Percentiles rank a stretch among this genome's conserved stretches.
phyloP scores from a whole-genome alignment of 2,329 filamentous ascomycete genomes.

The Scortechinia acanthostroma region DNA sequence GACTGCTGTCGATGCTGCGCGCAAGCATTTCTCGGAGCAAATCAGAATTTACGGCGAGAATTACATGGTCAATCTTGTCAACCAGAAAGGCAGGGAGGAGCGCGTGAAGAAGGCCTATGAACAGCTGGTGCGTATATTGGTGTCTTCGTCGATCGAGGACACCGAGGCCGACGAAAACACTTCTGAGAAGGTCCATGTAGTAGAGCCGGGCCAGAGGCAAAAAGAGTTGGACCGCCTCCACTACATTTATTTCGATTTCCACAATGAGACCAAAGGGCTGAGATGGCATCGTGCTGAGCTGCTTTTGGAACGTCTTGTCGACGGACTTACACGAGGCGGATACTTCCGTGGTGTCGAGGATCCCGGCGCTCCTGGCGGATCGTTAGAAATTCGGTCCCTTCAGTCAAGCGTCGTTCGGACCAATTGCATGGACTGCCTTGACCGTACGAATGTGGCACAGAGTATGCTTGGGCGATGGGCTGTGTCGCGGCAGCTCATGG shows the following conservation, averaged over 20 bases:
- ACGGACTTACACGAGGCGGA: conserved; percentile 69
- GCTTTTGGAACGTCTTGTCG: conserved; percentile 73
- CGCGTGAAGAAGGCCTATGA: conserved; percentile 90
- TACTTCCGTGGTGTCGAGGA: conserved; percentile 92
- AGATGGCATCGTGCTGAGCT: conserved; percentile 87
- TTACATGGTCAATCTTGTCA: conserved; percentile 93
- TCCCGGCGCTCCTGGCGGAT: conserved; percentile 63
- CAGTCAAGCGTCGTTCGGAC: conserved; percentile 91
- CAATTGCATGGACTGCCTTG: conserved; percentile 98
- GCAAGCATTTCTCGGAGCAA: conserved; percentile 86
- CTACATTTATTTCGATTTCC: conserved; percentile 98
- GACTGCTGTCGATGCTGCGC: conserved; percentile 69
- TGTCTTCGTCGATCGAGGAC: conserved; percentile 61
- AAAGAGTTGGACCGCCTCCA: conserved; percentile 76
- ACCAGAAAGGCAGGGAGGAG: conserved; percentile 86
- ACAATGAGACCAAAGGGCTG: conserved; percentile 92
- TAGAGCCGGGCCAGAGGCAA: conserved; percentile 53
- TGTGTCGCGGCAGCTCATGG: conserved; percentile 79
- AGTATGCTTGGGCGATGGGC: conserved; percentile 91
- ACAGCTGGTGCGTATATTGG: conserved; percentile 72
- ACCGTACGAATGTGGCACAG: conserved; percentile 95
- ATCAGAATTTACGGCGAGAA: conserved; percentile 91
- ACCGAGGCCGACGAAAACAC: conserved; percentile 59
- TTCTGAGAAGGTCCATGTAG: conserved; percentile 73
- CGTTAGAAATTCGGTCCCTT: conserved; percentile 70